Conservation (phyloP, 768 basidiomycete genomes). For the Russula emetica region DNA sequence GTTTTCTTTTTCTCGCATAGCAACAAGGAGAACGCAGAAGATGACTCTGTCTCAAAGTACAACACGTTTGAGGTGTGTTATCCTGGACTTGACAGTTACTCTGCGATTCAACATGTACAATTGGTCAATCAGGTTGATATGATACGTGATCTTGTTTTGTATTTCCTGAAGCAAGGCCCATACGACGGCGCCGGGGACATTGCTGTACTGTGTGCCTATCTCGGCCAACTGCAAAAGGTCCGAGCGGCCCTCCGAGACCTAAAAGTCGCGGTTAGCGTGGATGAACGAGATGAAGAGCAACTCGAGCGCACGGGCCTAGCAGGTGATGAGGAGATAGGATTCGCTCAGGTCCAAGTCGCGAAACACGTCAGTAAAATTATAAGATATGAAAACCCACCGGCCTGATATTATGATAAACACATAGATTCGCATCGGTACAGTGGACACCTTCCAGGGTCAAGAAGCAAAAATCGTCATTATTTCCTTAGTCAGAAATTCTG, state of each 20-base stretch:
- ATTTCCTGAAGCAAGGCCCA: conserved; percentile 50
- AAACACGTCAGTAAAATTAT: conserved; percentile 42
- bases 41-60: conserved; percentile 62
- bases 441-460: conserved; percentile 77
- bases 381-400: neutral
- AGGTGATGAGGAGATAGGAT: conserved; percentile 35
- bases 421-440: conserved; percentile 65
- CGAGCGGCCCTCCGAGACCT: conserved; percentile 39
- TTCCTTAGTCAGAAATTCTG: conserved; percentile 69
- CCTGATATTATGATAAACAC: neutral
- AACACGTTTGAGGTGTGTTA: conserved; percentile 60
- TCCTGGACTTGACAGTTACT: neutral
- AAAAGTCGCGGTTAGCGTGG: conserved; percentile 59
- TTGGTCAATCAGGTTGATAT: conserved; percentile 35
- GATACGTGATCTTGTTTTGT: conserved; percentile 51
- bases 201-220: conserved; percentile 51
- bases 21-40: conserved; percentile 54
- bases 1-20: conserved; percentile 65
- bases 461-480: conserved; percentile 71
- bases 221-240: conserved; percentile 47
- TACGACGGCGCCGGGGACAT: conserved; percentile 49
- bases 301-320: conserved; percentile 50
- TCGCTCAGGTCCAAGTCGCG: conserved; percentile 51
- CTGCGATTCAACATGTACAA: neutral
- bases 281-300: conserved; percentile 63